Conservation (phyloP, 768 basidiomycete species). For the Phanerochaete carnosa region DNA sequence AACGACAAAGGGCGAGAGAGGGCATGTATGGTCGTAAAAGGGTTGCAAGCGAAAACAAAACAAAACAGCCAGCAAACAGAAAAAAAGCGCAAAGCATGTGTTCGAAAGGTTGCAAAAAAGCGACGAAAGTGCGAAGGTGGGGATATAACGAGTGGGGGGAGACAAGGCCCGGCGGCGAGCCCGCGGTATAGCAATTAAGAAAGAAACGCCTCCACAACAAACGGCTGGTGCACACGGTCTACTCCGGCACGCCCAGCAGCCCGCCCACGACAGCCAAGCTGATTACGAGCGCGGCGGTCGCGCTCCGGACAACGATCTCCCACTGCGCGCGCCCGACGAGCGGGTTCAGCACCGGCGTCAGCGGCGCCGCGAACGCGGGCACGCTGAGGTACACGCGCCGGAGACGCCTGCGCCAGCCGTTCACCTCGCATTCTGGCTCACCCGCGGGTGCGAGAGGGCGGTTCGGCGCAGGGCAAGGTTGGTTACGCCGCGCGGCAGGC, state of each 20-base stretch:
- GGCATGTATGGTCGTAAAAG: too few species aligned
- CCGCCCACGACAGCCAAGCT: conserved; percentile 27
- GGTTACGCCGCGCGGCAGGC: neutral
- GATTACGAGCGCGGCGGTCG: conserved; percentile 41
- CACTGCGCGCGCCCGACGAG: conserved; percentile 77
- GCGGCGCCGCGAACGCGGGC: conserved; percentile 67
- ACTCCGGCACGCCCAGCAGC: conserved; percentile 32
- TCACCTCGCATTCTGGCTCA: neutral
- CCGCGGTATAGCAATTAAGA: too few species aligned
- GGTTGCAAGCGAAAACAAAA: too few species aligned
- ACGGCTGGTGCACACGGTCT: neutral
- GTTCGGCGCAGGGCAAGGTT: neutral
- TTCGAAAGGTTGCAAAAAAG: too few species aligned
- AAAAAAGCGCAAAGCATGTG: too few species aligned
- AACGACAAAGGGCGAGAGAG: too few species aligned
- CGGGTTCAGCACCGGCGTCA: conserved; percentile 68
- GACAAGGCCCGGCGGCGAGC: too few species aligned
- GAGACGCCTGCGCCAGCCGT: neutral
- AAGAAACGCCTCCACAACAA: too few species aligned
- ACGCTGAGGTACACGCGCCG: conserved; percentile 38
- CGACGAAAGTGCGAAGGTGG: too few species aligned
- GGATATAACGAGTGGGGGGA: too few species aligned
- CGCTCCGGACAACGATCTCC: conserved; percentile 74
- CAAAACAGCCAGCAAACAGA: too few species aligned
- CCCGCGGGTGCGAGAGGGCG: too few species aligned